A percentile compares a stretch with the other conserved stretches of the same genome.
Evolutionary conservation across 1,284 basidiomycete genomes (phyloP).

Genomic region (Cryptococcus maquisensis): DNA sequence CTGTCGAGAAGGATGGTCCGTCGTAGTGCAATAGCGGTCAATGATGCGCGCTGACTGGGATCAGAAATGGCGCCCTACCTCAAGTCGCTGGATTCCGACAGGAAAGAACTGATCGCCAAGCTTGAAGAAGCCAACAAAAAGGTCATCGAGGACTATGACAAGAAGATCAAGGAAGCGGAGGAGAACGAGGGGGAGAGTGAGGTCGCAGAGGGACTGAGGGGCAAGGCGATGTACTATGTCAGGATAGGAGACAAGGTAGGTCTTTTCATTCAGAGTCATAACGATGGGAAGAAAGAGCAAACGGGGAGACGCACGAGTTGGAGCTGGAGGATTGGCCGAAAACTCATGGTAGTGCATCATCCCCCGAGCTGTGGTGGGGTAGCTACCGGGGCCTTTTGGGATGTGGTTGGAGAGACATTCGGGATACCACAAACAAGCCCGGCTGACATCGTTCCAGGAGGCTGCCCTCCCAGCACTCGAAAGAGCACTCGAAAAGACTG

Average conservation of each 20-base stretch:
- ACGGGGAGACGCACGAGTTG: too few species aligned
- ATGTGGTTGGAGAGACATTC: neutral
- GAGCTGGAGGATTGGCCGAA: too few species aligned
- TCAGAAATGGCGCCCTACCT: conserved; percentile 80
- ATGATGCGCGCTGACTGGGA: conserved; percentile 4
- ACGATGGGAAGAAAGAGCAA: neutral
- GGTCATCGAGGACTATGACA: conserved; percentile 72
- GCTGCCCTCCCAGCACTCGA: conserved; percentile 73
- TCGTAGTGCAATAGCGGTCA: neutral
- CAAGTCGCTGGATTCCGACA: conserved; percentile 46
- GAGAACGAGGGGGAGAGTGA: conserved; percentile 92
- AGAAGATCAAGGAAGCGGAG: conserved; percentile 76
- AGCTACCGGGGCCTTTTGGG: neutral
- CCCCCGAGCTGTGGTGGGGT: too few species aligned
- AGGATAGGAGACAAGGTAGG: conserved; percentile 86
- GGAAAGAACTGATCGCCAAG: conserved; percentile 60
- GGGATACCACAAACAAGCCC: neutral
- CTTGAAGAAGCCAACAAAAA: conserved; percentile 73
- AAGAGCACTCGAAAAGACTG: conserved; percentile 83
- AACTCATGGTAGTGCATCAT: too few species aligned
- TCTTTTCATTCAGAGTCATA: too few species aligned
- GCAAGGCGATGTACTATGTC: conserved; percentile 81
- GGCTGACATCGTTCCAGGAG: conserved; percentile 53
- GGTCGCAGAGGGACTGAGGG: conserved; percentile 78
- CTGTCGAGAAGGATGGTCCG: conserved; percentile 80